Percentiles rank a stretch among this genome's conserved stretches.
Conservation (phyloP, 2,329 filamentous ascomycete genomes). For the Trichoderma cornu-damae region DNA sequence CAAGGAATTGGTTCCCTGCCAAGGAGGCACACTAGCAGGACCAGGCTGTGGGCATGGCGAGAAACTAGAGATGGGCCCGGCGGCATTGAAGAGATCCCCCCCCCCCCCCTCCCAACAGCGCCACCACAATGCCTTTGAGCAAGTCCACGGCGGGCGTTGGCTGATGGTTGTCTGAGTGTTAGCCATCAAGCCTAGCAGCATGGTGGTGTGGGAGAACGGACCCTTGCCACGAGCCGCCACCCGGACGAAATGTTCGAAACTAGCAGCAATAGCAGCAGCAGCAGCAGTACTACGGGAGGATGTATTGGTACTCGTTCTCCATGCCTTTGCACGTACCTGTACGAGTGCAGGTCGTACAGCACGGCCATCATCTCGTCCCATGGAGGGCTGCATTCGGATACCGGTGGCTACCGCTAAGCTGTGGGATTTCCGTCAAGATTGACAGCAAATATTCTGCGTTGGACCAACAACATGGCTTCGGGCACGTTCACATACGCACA, state of each 20-base stretch:
- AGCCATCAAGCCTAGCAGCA: constrained; percentile 5
- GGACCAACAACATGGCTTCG: constrained; percentile 4
- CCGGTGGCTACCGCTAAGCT: not conserved
- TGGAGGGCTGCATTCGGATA: constrained; percentile 12
- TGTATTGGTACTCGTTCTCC: not conserved
- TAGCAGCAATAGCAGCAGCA: not conserved
- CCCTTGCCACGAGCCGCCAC: constrained; percentile 10
- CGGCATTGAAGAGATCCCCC: constrained; percentile 15
- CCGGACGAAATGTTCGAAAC: not conserved
- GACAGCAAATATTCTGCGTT: constrained; percentile 11
- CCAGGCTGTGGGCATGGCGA: constrained; percentile 1
- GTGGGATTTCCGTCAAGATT: constrained; percentile 3
- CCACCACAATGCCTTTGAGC: not conserved
- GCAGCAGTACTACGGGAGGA: no score
- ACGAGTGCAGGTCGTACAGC: no score
- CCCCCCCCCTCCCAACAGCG: no score
- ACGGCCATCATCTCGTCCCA: not conserved
- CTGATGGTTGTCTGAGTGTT: not conserved
- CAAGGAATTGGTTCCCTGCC: not conserved
- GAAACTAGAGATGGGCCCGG: not conserved
- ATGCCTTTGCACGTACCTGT: not conserved
- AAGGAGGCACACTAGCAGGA: not conserved
- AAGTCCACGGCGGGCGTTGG: constrained; percentile 1
- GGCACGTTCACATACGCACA: constrained; percentile 11
- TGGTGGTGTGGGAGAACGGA: not conserved